Evolutionary conservation across 306 rosid species (phyloP).

Genomic region (Abrus precatorius): DNA sequence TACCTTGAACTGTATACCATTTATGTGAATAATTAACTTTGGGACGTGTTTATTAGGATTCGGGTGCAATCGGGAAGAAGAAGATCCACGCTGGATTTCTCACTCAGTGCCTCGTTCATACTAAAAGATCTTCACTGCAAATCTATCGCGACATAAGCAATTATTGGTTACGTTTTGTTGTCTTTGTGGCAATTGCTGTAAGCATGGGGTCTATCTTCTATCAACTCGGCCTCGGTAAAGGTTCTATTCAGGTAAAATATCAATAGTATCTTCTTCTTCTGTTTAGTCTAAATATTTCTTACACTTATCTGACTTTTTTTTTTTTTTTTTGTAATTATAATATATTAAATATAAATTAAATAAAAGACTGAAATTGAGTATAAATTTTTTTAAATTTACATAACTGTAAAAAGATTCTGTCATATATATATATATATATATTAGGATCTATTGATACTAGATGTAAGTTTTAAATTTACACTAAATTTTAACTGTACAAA

Average conservation of each 20-base stretch:
- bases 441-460: too few relatives aligned
- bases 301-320: too few relatives aligned
- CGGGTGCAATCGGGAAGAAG: conserved; percentile 43
- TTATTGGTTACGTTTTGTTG: conserved; percentile 69
- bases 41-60: conserved; percentile 42
- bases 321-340: too few relatives aligned
- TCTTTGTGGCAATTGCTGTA: conserved; percentile 52
- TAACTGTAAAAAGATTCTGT: too few relatives aligned
- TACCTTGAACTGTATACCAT: neutral
- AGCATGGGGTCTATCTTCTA: conserved; percentile 59
- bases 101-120: conserved; percentile 59
- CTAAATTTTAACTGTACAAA: too few relatives aligned
- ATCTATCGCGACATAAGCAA: conserved; percentile 78
- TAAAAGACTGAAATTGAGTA: too few relatives aligned
- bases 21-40: neutral
- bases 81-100: conserved; percentile 59
- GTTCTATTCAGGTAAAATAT: conserved; percentile 57
- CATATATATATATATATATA: too few relatives aligned
- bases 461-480: too few relatives aligned
- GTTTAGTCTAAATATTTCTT: too few relatives aligned
- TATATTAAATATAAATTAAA: too few relatives aligned
- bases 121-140: conserved; percentile 62
- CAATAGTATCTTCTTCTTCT: too few relatives aligned
- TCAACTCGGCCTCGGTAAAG: conserved; percentile 43
- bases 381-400: too few relatives aligned